Conservation (phyloP, 148 eudicot genomes). For the Camellia lanceoleosa region DNA sequence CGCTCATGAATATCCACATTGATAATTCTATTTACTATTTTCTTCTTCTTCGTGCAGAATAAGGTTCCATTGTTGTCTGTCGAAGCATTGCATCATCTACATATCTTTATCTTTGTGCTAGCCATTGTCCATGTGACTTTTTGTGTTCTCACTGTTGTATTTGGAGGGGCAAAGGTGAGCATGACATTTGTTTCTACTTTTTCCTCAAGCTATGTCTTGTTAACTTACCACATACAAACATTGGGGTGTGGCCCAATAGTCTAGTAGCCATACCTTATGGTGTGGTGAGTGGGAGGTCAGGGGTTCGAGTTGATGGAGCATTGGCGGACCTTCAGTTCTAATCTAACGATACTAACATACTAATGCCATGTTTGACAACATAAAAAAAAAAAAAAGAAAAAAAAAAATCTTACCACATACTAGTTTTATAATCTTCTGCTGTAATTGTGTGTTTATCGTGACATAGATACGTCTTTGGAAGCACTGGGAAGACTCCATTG, state of each 20-base stretch:
- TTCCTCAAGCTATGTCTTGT: background rate
- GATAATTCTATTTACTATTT: background rate
- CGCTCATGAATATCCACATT: background rate
- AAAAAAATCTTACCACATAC: background rate
- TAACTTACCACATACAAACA: no score
- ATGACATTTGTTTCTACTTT: background rate
- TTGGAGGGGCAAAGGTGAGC: constrained; percentile 74
- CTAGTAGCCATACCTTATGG: no score
- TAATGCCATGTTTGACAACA: no score
- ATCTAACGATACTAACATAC: no score
- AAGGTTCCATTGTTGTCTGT: constrained; percentile 68
- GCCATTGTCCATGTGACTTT: constrained; percentile 78
- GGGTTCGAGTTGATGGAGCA: no score
- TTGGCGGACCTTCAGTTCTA: no score
- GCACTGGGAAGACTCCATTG: constrained; percentile 66
- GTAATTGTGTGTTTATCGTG: constrained; percentile 8
- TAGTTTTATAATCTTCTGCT: background rate
- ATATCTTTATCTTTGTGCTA: constrained; percentile 86
- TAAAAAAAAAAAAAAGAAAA: no score
- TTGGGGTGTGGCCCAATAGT: no score
- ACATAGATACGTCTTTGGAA: constrained; percentile 82
- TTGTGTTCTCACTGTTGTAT: constrained; percentile 62
- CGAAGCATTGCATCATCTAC: constrained; percentile 84
- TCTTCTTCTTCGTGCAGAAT: constrained; percentile 35
- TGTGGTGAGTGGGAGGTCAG: no score